A percentile compares a stretch with the other conserved stretches of the same genome.
Evolutionary conservation across 31 red algal genomes (phyloP).

Genomic region (Odonthalia washingtoniensis): DNA sequence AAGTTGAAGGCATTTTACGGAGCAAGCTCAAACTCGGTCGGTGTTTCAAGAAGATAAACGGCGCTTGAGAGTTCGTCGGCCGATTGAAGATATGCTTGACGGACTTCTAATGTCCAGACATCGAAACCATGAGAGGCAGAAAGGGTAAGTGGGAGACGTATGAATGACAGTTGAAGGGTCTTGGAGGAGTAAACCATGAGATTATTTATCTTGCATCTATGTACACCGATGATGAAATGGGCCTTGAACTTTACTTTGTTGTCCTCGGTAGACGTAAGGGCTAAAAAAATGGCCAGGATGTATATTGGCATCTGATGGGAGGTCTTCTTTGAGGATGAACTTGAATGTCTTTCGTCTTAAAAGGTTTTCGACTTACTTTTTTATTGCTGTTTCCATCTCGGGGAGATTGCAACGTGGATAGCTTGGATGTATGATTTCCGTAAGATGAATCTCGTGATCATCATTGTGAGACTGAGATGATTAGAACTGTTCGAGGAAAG

Average conservation of each 20-base stretch:
- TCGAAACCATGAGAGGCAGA: too few relatives aligned
- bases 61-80: too few relatives aligned
- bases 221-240: conserved; percentile 27
- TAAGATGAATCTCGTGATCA: conserved; percentile 34
- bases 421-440: conserved; percentile 32
- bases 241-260: conserved; percentile 35
- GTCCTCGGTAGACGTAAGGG: conserved; percentile 47
- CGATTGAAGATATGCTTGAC: too few relatives aligned
- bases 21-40: conserved; percentile 43
- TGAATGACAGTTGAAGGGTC: too few relatives aligned
- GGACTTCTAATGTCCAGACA: too few relatives aligned
- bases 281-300: conserved; percentile 33
- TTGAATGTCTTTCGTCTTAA: conserved; percentile 42
- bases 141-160: too few relatives aligned
- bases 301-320: too few relatives aligned
- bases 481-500: not conserved
- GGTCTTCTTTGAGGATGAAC: too few relatives aligned
- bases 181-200: conserved; percentile 43
- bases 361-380: conserved; percentile 8
- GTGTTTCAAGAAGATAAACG: conserved; percentile 31
- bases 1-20: conserved; percentile 32
- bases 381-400: conserved; percentile 27
- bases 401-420: conserved; percentile 8
- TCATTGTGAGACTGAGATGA: not conserved
- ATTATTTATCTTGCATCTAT: conserved; percentile 21